phyloP scores from a whole-genome alignment of 192 early-diverging fungal species.

The Helicostylum pulchrum region DNA sequence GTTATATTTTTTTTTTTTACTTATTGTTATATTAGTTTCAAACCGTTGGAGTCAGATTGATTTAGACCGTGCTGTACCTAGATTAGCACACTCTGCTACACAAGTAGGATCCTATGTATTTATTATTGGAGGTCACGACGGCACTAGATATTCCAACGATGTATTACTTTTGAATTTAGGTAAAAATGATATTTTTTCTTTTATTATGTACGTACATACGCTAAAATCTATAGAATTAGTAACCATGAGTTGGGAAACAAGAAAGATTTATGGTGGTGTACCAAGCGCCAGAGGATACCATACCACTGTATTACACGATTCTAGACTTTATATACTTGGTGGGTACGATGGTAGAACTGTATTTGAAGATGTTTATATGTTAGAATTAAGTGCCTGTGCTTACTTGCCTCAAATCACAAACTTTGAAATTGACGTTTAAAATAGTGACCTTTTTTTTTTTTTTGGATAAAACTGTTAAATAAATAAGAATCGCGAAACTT shows the following conservation, averaged over 20 bases:
- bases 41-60: constrained; percentile 65
- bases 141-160: constrained; percentile 76
- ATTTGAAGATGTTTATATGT: constrained; percentile 79
- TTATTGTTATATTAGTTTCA: not conserved
- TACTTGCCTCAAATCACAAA: constrained; percentile 88
- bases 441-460: not conserved
- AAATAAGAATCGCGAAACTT: no score
- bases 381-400: constrained; percentile 80
- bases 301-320: constrained; percentile 73
- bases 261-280: constrained; percentile 63
- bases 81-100: constrained; percentile 81
- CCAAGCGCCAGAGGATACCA: constrained; percentile 81
- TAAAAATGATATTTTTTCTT: constrained; percentile 22
- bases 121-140: constrained; percentile 87
- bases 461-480: not conserved
- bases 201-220: not conserved
- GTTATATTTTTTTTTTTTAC: no score
- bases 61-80: constrained; percentile 61
- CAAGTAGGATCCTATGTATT: constrained; percentile 90
- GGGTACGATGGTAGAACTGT: constrained; percentile 82
- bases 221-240: constrained; percentile 34
- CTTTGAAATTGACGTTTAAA: constrained; percentile 60
- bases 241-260: constrained; percentile 83
- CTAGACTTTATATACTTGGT: constrained; percentile 78
- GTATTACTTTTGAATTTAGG: constrained; percentile 82